Evolutionary conservation across 2,329 filamentous ascomycete species (phyloP), one percentile per base, ranked within the genome.

Genomic region (Beauveria caledonica): DNA sequence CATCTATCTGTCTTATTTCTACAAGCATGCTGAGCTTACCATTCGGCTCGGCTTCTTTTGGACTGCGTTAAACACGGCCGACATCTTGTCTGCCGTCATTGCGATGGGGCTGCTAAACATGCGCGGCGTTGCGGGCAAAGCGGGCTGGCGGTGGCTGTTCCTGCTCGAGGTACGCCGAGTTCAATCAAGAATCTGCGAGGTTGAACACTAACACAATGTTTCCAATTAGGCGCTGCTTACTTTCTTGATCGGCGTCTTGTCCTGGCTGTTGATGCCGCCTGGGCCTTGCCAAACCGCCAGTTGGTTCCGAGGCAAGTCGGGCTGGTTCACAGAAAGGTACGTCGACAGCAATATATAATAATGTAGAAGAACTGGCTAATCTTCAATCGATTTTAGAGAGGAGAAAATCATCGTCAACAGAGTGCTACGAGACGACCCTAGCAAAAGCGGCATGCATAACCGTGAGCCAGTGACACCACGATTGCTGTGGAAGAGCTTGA

Each of bases 1-100:
- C 15, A 74, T 88, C 0, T 91, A 87, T 71, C 76, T 90, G 5
- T 86, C 83, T 3, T 92, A 92, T 71, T 92, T 87, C 72, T 92
- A 91, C 74, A 91, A 84, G 50, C 83, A 83, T 0, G 79, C 79
- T 57, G 89, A 92, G 69, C 76, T 92, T 0, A 86, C 88, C 0
- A 79, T 81, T 11, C 81, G 89, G 1, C 73, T 92, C 19, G 83
- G 68, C 11, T 83, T 65, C 83, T 91, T 91, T 73, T 92, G 88
- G 88, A 84, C 84, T 0, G 80, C 86, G 0, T 83, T 87, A 13
- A 80, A 81, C 60, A 77, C 76, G 0, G 81, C 81, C 0, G 77
- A 80, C 45, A 82, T 86, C 36, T 65, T 77, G 0, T 71, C 71
- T 0, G 68, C 73, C 0, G 63, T 76, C 6, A 59, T 76, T 5